Base-by-base conservation (phyloP, 257 asterid genomes). In the Solanum sparsipilum region DNA sequence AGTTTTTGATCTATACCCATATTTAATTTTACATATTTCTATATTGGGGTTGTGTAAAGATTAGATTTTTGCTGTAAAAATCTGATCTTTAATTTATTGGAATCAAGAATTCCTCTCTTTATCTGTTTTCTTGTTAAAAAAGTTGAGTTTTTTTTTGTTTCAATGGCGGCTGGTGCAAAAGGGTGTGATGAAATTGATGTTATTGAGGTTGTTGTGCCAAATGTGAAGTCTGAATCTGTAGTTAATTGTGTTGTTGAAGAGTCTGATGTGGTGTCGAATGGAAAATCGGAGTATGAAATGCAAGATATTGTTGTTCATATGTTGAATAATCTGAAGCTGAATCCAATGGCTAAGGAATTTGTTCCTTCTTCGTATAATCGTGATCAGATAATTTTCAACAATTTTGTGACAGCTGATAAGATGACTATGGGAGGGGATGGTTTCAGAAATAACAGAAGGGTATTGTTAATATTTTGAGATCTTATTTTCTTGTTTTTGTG, bases 261-360 rank as follows among this genome's bases (percentile, higher is more conserved):
- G 67, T 90, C 95, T 60, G 95, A 91, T 89, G 92, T 91, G 34
- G 70, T 88, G 91, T 89, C 91, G 25, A 92, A 92, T 89, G 91
- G 93, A 85, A 92, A 93, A 91, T 92, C 97, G 6, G 98, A 95
- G 29, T 35, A 90, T 88, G 91, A 94, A 89, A 94, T 94, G 95
- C 92, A 94, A 88, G 93, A 86, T 71, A 63, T 58, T 13, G 96
- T 90, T 79, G 96, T 90, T 79, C 93, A 95, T 76, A 92, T 95
- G 94, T 88, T 96, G 90, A 92, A 95, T 91, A 91, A 92, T 35
- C 92, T 95, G 87, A 95, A 95, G 93, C 76, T 96, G 91, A 96
- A 96, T 92, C 99, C 99, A 63, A 86, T 93, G 88, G 99, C 99
- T 41, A 94, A 96, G 94, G 99, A 96, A 92, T 96, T 96, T 58